Percentiles rank a stretch among this genome's conserved stretches.
phyloP scores from a whole-genome alignment of 1,139 yeast genomes.

The Pichia sp. region DNA sequence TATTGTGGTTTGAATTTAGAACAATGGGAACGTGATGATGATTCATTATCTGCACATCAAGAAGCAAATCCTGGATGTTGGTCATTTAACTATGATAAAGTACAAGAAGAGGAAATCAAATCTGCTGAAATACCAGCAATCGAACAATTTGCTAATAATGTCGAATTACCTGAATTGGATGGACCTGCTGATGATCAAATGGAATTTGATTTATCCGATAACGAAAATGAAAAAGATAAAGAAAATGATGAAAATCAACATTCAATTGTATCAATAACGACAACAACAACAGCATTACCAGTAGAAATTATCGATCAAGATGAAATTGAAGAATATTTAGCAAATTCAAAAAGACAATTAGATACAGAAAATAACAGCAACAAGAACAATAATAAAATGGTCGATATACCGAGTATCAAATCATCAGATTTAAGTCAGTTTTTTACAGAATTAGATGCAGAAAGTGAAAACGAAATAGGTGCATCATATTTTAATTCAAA shows the following conservation, averaged over 20 bases:
- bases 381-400: conserved; percentile 1
- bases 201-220: not conserved
- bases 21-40: conserved; percentile 67
- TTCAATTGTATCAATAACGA: conserved; percentile 3
- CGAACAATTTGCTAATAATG: not conserved
- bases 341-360: conserved; percentile 1
- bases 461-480: conserved; percentile 7
- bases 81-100: conserved; percentile 29
- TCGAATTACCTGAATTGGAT: conserved; percentile 1
- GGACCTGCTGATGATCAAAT: conserved; percentile 1
- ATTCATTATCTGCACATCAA: conserved; percentile 51
- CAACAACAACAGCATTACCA: conserved; percentile 12
- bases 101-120: not conserved
- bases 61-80: conserved; percentile 45
- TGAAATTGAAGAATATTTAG: conserved; percentile 14
- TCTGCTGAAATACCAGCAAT: not conserved
- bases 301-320: conserved; percentile 15
- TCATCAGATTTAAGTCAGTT: conserved; percentile 17
- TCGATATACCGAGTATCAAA: conserved; percentile 15
- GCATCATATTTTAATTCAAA: conserved; percentile 16
- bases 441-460: conserved; percentile 16
- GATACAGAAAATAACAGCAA: not conserved
- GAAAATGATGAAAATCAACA: conserved; percentile 1
- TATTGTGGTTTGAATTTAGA: conserved; percentile 65
- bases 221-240: not conserved